Percentiles rank a stretch among this genome's conserved stretches.
Evolutionary conservation across 2,329 filamentous ascomycete genomes (phyloP).

Genomic region (Sphaerulina vaccinii): DNA sequence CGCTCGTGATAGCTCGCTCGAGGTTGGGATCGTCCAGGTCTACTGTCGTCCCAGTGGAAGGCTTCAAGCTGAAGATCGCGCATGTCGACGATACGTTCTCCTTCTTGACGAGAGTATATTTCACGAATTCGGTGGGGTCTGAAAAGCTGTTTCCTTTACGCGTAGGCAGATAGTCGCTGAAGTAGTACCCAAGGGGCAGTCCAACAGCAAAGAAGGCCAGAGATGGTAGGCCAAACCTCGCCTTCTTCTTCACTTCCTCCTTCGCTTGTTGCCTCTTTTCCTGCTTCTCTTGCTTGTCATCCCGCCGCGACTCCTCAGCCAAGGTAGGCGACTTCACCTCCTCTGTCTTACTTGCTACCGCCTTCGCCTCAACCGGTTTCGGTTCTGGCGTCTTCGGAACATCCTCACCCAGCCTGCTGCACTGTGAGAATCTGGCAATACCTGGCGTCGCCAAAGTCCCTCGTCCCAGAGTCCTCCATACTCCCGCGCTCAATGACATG

Average conservation of each 20-base stretch:
- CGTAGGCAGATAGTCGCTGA: constrained; percentile 13
- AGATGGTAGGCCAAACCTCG: constrained; percentile 19
- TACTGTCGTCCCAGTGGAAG: constrained; percentile 31
- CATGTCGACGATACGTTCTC: constrained; percentile 65
- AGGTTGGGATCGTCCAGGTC: constrained; percentile 23
- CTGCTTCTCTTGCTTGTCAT: constrained; percentile 7
- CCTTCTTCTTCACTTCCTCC: constrained; percentile 7
- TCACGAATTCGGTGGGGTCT: constrained; percentile 28
- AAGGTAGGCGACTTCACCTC: neutral
- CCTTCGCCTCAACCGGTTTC: constrained; percentile 1
- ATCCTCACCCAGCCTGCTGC: constrained; percentile 5
- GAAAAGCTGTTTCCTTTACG: constrained; percentile 9
- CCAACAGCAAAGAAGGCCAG: constrained; percentile 25
- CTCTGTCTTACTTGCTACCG: neutral
- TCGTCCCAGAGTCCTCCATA: constrained; percentile 7
- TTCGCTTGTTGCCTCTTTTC: constrained; percentile 7
- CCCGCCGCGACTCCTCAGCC: constrained; percentile 1
- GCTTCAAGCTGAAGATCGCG: constrained; percentile 65
- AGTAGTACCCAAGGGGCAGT: constrained; percentile 26
- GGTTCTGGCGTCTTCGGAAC: neutral
- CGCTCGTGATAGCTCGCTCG: constrained; percentile 71
- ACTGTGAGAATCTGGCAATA: constrained; percentile 12
- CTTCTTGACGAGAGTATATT: constrained; percentile 62
- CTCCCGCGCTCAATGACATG: constrained; percentile 11
- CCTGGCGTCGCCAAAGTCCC: constrained; percentile 2